A percentile compares a stretch with the other conserved stretches of the same genome.
These are phyloP conservation scores for Coleophoma cylindrospora DNA, from an alignment of 2,329 filamentous ascomycete genomes.

Conservation along the genomic window DNA sequence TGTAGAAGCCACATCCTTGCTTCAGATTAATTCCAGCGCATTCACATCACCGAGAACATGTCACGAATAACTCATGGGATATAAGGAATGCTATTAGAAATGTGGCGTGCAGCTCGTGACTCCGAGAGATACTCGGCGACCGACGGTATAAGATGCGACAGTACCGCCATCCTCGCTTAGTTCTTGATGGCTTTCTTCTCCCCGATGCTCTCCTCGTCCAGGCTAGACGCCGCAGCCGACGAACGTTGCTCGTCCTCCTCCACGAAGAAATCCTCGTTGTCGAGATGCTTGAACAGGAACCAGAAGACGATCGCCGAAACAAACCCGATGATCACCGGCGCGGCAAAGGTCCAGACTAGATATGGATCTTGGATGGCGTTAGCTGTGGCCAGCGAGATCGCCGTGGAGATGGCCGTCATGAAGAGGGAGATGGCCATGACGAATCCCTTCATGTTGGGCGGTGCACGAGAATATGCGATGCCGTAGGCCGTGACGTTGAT, in stretches of 20 bases:
- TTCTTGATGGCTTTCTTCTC: background rate
- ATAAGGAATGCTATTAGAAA: too few species aligned
- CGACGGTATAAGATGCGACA: too few species aligned
- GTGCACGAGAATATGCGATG: constrained; percentile 74
- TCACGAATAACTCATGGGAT: too few species aligned
- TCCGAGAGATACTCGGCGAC: too few species aligned
- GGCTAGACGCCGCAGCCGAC: background rate
- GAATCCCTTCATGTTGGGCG: constrained; percentile 73
- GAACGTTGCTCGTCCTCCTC: background rate
- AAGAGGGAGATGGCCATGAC: constrained; percentile 65
- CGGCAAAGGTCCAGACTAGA: constrained; percentile 65
- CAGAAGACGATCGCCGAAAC: constrained; percentile 3
- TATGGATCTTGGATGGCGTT: constrained; percentile 57
- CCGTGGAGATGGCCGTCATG: constrained; percentile 64
- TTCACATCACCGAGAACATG: too few species aligned
- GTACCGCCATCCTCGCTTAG: background rate
- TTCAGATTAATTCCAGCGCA: too few species aligned
- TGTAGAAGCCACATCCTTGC: too few species aligned
- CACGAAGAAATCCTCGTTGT: background rate
- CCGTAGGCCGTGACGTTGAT: constrained; percentile 60
- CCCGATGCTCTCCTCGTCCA: background rate
- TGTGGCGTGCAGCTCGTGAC: too few species aligned
- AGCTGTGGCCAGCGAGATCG: constrained; percentile 61
- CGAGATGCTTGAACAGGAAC: constrained; percentile 3
- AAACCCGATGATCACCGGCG: constrained; percentile 51